Evolutionary conservation across 352 stramenopile genomes (phyloP).

Genomic region (Globisporangium parvum): DNA sequence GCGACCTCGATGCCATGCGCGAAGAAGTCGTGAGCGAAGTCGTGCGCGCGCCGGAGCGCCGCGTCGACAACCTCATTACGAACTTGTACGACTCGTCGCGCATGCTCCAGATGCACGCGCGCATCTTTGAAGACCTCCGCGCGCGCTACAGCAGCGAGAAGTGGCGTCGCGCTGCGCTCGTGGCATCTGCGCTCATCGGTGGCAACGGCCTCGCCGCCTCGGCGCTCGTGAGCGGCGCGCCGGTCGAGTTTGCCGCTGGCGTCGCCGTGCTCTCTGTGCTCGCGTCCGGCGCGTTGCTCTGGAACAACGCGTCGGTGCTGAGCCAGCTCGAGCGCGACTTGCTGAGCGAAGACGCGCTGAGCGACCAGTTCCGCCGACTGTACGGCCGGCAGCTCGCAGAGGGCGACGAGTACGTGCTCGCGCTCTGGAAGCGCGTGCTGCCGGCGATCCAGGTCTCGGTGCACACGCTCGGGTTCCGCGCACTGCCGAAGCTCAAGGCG

Average conservation of each 20-base stretch:
- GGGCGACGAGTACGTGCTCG: slow-evolving; percentile 95
- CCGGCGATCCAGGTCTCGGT: slow-evolving; percentile 80
- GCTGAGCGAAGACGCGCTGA: slow-evolving; percentile 82
- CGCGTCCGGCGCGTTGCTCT: slow-evolving; percentile 81
- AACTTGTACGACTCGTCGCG: slow-evolving; percentile 91
- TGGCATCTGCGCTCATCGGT: slow-evolving; percentile 51
- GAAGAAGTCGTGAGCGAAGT: slow-evolving; percentile 98
- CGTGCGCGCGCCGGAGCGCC: slow-evolving; percentile 94
- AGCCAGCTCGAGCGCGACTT: slow-evolving; percentile 85
- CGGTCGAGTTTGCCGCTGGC: slow-evolving; percentile 78
- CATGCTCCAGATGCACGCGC: slow-evolving; percentile 95
- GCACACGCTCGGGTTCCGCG: slow-evolving; percentile 78
- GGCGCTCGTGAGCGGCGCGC: slow-evolving; percentile 68
- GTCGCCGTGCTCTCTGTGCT: slow-evolving; percentile 76
- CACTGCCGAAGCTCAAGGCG: slow-evolving; percentile 82
- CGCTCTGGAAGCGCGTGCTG: slow-evolving; percentile 90
- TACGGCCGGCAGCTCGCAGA: slow-evolving; percentile 95
- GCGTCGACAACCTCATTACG: slow-evolving; percentile 99
- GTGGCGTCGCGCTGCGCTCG: slow-evolving; percentile 68
- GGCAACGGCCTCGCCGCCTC: slow-evolving; percentile 72
- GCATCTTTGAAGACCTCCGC: slow-evolving; percentile 79
- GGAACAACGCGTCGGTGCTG: slow-evolving; percentile 86
- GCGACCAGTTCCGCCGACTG: slow-evolving; percentile 88
- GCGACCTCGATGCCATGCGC: slow-evolving; percentile 94
- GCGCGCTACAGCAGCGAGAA: slow-evolving; percentile 74